Evolutionary conservation across 345 rosid species (phyloP).

Genomic region (Moricandia arvensis): DNA sequence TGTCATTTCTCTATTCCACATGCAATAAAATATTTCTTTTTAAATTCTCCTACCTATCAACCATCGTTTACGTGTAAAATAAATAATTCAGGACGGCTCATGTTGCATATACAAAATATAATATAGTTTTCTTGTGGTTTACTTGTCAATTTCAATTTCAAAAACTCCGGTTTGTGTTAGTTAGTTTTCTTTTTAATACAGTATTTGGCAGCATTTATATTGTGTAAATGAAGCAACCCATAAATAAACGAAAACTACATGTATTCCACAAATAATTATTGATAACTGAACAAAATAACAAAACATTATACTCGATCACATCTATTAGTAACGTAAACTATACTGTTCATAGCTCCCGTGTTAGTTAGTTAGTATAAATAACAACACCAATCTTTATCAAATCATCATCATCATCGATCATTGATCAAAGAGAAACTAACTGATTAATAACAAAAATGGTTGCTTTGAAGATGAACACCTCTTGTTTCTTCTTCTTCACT

Average conservation of each 20-base stretch:
- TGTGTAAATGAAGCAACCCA: slow-evolving; percentile 3
- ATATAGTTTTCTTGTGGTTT: slow-evolving; percentile 2
- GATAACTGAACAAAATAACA: neutral
- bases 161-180: neutral
- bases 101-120: neutral
- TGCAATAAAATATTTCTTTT: neutral
- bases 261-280: neutral
- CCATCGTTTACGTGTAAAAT: slow-evolving; percentile 9
- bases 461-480: slow-evolving; percentile 27
- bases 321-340: neutral
- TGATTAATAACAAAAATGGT: slow-evolving; percentile 35
- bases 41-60: slow-evolving; percentile 15
- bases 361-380: slow-evolving; percentile 13
- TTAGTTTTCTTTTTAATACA: neutral
- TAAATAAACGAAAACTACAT: neutral
- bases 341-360: neutral
- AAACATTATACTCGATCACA: neutral
- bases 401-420: neutral
- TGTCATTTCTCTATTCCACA: slow-evolving; percentile 2
- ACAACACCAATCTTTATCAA: neutral
- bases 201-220: neutral
- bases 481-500: slow-evolving; percentile 29
- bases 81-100: neutral
- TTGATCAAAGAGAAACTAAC: slow-evolving; percentile 1
- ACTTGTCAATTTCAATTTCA: slow-evolving; percentile 9